Percentiles rank a stretch among this genome's conserved stretches.
Evolutionary conservation across 1,284 basidiomycete species (phyloP).

Genomic region (Sanghuangporus sanghuang): DNA sequence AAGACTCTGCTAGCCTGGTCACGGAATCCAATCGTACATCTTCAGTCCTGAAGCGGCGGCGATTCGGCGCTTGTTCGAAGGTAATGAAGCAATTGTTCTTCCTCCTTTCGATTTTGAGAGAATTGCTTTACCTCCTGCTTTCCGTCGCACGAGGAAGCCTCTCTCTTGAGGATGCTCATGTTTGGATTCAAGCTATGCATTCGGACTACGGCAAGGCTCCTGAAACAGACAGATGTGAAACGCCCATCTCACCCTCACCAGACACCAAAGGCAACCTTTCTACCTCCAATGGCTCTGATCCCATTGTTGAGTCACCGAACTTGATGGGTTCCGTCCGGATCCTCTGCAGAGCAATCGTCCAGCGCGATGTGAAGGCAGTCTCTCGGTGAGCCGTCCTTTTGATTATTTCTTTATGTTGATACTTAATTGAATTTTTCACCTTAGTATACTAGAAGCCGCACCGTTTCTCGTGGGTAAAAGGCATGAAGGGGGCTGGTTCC

Average conservation of each 20-base stretch:
- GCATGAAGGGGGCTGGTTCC: constrained; percentile 1
- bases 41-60: too few species aligned
- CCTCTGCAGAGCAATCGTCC: background rate
- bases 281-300: background rate
- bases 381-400: background rate
- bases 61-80: background rate
- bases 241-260: background rate
- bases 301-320: background rate
- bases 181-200: background rate
- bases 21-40: too few species aligned
- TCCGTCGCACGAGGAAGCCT: background rate
- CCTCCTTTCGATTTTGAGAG: background rate
- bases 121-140: background rate
- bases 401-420: background rate
- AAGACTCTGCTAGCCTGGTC: too few species aligned
- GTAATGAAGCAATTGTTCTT: background rate
- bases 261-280: background rate
- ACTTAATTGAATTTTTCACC: background rate
- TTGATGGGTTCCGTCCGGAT: background rate
- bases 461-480: background rate
- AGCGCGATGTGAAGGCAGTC: background rate
- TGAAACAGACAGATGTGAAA: background rate
- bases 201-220: background rate
- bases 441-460: constrained; percentile 1
- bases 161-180: background rate